Conservation (phyloP, 371 early-diverging fungal species). For the Aphelidium insulamus region DNA sequence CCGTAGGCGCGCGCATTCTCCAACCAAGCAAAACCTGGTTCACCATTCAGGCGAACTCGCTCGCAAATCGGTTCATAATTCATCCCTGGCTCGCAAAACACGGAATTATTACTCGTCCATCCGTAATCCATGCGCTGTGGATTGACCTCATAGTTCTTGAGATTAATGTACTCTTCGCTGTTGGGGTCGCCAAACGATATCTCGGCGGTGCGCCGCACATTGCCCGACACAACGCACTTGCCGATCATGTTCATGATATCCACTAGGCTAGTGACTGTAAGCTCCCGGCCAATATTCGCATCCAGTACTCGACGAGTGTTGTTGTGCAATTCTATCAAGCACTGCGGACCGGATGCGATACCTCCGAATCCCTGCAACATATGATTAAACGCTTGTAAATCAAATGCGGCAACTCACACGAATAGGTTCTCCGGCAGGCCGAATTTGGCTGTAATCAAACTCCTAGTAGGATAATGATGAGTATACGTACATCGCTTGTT, state of each 20-base stretch:
- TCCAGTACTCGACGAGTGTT: conserved; percentile 5
- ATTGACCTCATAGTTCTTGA: conserved; percentile 14
- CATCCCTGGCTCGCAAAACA: conserved; percentile 11
- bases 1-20: conserved; percentile 12
- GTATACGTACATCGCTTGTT: no score
- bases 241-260: conserved; percentile 18
- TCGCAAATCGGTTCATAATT: conserved; percentile 7
- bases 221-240: conserved; percentile 16
- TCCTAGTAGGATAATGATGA: neutral
- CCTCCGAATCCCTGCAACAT: conserved; percentile 12
- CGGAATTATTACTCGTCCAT: conserved; percentile 17
- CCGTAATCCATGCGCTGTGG: conserved; percentile 13
- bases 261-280: conserved; percentile 11
- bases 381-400: no score
- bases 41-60: conserved; percentile 11
- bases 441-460: conserved; percentile 10
- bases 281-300: conserved; percentile 3
- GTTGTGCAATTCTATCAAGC: conserved; percentile 9
- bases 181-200: conserved; percentile 15
- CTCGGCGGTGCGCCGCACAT: conserved; percentile 17
- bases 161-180: conserved; percentile 10
- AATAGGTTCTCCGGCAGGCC: conserved; percentile 9
- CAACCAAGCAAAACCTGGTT: conserved; percentile 17
- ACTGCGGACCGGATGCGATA: conserved; percentile 10
- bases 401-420: conserved; percentile 3